Base-by-base conservation (phyloP, 345 rosid species). In the Alliaria petiolata region DNA sequence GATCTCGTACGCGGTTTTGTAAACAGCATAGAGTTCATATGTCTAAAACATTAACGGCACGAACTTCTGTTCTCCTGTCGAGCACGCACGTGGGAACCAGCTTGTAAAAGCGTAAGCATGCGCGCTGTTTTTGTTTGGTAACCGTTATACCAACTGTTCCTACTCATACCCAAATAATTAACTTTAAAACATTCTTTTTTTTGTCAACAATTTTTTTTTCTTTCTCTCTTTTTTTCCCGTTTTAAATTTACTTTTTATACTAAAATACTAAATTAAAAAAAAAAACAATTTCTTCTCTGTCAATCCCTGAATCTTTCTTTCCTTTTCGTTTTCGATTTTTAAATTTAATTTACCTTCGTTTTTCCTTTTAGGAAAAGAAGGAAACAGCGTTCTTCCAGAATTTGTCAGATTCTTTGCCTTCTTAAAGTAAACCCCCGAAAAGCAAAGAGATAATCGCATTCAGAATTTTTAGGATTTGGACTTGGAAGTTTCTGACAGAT, bases 281-380 rank as follows among this genome's bases (percentile, higher is more conserved):
- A 16, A 51, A 28, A 28, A 10, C 1, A 34, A 56, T 34, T n/a
- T 45, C 43, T 6, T 19, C 46, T 9, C 49, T 67, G 65, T 46
- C 55, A 47, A 55, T 75, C 68, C 70, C 20, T 52, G 59, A 49
- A 25, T 60, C n/a, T 25, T 69, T 56, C 22, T 65, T 62, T 53
- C 9, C 31, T 22, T 59, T 16, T 6, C 6, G 13, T 39, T 25
- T 33, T 43, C 17, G 4, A 0, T 4, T n/a, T 12, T 1, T 0
- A 7, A 30, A 7, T 42, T 43, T 43, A 12, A 12, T 3, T 4
- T 16, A 22, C 6, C 14, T 69, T 57, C 16, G 60, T 57, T 73
- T 75, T 75, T 62, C 70, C 70, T 68, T 75, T 44, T 56, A 46
- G 16, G 26, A 12, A 43, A 36, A 61, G 59, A 68, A 76, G 75